Percentiles rank a stretch among this genome's conserved stretches.
phyloP scores from a whole-genome alignment of 345 rosid species.

The Carallia brachiata region DNA sequence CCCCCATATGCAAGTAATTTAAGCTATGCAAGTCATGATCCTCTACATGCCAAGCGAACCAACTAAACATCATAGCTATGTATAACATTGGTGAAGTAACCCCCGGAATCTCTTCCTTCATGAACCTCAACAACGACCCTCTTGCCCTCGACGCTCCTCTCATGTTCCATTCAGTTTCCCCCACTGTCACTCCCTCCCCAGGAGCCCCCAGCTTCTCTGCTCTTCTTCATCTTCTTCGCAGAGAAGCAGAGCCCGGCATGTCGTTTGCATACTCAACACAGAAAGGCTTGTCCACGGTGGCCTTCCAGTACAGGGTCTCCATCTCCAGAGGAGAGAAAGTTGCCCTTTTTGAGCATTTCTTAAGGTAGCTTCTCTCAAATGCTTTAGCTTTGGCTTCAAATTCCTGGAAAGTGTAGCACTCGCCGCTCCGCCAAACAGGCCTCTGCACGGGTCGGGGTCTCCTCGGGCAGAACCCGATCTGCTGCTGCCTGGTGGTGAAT shows the following conservation, averaged over 20 bases:
- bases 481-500: constrained; percentile 98
- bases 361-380: constrained; percentile 67
- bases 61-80: constrained; percentile 94
- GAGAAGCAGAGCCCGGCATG: constrained; percentile 95
- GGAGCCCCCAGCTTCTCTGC: constrained; percentile 28
- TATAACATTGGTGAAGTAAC: constrained; percentile 98
- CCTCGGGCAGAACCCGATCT: constrained; percentile 99
- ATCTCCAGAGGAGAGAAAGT: constrained; percentile 63
- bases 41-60: constrained; percentile 99
- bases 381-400: constrained; percentile 82
- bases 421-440: constrained; percentile 98
- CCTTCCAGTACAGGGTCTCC: constrained; percentile 96
- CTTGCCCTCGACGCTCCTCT: constrained; percentile 86
- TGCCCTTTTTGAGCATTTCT: constrained; percentile 56
- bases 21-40: constrained; percentile 98
- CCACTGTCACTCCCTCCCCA: constrained; percentile 65
- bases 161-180: constrained; percentile 97
- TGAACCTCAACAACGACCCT: constrained; percentile 85
- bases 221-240: constrained; percentile 37
- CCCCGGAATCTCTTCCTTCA: constrained; percentile 99
- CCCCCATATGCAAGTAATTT: constrained; percentile 96
- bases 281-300: constrained; percentile 86
- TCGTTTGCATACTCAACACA: constrained; percentile 95
- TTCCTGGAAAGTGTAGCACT: constrained; percentile 71
- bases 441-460: constrained; percentile 84